Base-by-base conservation (phyloP, 345 rosid species). In the Eutrema heterophyllum region DNA sequence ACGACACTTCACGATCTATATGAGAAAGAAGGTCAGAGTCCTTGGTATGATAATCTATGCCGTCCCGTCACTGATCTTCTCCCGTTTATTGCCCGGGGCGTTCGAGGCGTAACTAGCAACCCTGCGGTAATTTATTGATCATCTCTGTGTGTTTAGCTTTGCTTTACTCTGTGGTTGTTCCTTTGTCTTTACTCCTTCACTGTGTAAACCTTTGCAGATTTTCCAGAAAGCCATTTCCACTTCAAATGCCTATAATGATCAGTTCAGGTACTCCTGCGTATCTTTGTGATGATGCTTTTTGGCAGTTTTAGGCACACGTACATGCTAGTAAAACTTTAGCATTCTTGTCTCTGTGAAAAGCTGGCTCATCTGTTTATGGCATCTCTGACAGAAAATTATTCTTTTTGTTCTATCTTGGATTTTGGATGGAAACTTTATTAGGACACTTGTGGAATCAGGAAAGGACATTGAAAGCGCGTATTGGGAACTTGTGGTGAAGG, bases 41-140 rank as follows among this genome's bases (percentile, higher is more conserved):
- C 99, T 32, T 95, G 99, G 99, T 95, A 95, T 79, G 99, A 95
- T 71, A 95, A 92, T 81, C 93, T 95, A 33, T 95, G 97, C 85
- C 85, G 99, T 45, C 99, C 99, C 0, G 97, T 95, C 18, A 89
- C 96, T 0, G 97, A 94, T 82, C 84, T 94, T 74, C 84, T 94
- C 67, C 97, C 96, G 1, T 76, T 91, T 50, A 89, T 94, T 6
- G 95, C 81, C 65, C 89, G 83, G 68, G 98, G 98, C 9, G 98
- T 94, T 41, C 83, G 99, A 82, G 99, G 98, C 64, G 99, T 94
- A 13, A 94, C 99, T n/a, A 94, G 99, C 87, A 92, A 94, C 82
- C 97, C 99, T 24, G 97, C 98, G 87, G 98, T 94, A 89, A 74
- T 7, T 58, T 41, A 4, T 15, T 24, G 8, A 35, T 6, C 43